Conservation (phyloP, 352 stramenopile species). For the Hyaloperonospora arabidopsidis region DNA sequence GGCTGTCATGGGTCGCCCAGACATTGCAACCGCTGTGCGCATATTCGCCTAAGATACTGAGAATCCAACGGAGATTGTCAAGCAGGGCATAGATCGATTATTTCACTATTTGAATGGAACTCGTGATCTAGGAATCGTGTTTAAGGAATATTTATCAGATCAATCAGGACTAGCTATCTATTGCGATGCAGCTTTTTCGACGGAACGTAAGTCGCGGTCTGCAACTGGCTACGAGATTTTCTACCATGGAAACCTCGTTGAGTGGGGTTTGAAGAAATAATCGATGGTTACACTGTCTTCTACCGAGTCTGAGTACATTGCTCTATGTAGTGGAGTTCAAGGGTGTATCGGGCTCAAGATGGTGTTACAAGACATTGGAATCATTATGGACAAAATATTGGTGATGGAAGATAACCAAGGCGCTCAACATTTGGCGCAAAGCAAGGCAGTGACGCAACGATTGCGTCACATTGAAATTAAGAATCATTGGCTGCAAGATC, state of each 20-base stretch:
- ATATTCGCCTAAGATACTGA: background rate
- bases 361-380: background rate
- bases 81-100: no score
- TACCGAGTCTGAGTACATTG: background rate
- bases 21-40: background rate
- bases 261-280: background rate
- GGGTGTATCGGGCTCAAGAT: no score
- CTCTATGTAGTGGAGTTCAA: background rate
- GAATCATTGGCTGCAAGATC: background rate
- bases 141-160: no score
- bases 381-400: background rate
- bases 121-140: no score
- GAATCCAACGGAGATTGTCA: background rate
- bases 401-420: background rate
- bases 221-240: background rate
- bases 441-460: background rate
- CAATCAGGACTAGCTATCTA: background rate
- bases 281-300: background rate
- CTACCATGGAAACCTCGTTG: background rate
- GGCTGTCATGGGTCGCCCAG: background rate
- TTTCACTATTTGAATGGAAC: no score
- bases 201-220: background rate
- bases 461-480: background rate
- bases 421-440: background rate
- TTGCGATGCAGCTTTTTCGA: background rate